Conservation (phyloP, 148 eudicot genomes). For the Vaccinium macrocarpon region DNA sequence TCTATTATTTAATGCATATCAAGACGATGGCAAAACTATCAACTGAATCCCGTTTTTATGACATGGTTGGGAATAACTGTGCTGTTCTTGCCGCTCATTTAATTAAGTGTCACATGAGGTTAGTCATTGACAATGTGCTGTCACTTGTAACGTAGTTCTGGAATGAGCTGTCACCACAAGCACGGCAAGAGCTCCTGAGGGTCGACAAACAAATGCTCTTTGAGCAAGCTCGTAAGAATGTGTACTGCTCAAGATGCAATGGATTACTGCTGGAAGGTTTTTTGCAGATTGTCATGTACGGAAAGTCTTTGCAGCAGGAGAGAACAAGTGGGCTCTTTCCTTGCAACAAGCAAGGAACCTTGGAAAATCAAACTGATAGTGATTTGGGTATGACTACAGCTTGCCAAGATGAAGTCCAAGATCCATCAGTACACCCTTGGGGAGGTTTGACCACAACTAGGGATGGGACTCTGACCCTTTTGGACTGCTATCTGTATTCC, state of each 20-base stretch:
- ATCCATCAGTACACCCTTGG: conserved; percentile 98
- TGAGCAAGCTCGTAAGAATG: conserved; percentile 96
- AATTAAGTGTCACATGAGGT: neutral
- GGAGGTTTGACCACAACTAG: conserved; percentile 82
- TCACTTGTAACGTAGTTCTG: conserved; percentile 60
- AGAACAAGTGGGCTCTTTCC: conserved; percentile 42
- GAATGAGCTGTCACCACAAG: conserved; percentile 77
- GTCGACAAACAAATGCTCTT: conserved; percentile 82
- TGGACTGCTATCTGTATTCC: conserved; percentile 74
- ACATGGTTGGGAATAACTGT: neutral
- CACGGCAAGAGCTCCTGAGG: conserved; percentile 72
- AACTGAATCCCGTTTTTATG: neutral
- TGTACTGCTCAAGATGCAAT: conserved; percentile 97
- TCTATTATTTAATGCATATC: neutral
- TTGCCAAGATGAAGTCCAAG: conserved; percentile 66
- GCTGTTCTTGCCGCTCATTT: neutral
- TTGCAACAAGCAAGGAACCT: conserved; percentile 36
- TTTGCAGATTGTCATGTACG: conserved; percentile 85
- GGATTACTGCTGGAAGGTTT: conserved; percentile 92
- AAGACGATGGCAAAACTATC: neutral
- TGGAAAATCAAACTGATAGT: conserved; percentile 37
- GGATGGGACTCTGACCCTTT: conserved; percentile 82
- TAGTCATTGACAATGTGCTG: conserved; percentile 3
- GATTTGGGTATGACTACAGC: conserved; percentile 29
- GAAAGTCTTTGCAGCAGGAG: conserved; percentile 83